These are phyloP conservation scores for Ophiostoma quercus DNA, from an alignment of 2,329 filamentous ascomycete genomes.

Conservation along the genomic window DNA sequence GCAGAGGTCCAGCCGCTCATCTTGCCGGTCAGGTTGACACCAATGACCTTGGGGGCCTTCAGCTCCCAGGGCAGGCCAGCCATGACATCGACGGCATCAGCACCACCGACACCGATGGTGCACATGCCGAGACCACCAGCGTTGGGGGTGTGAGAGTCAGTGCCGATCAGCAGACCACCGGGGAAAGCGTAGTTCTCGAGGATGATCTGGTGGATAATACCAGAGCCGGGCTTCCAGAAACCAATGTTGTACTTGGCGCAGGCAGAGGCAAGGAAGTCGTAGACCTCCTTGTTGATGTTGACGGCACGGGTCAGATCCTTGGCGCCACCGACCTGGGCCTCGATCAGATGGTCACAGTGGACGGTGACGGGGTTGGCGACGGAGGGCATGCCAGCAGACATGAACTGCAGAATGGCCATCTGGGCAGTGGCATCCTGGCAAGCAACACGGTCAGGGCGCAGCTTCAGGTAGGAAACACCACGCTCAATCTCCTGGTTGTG, in stretches of 20 bases:
- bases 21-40: conserved; percentile 87
- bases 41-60: conserved; percentile 95
- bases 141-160: conserved; percentile 93
- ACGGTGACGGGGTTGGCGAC: conserved; percentile 94
- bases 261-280: conserved; percentile 88
- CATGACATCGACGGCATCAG: conserved; percentile 98
- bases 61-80: conserved; percentile 95
- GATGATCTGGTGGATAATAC: conserved; percentile 98
- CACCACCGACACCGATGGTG: conserved; percentile 91
- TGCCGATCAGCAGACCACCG: conserved; percentile 94
- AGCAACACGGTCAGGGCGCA: conserved; percentile 94
- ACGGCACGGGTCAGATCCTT: conserved; percentile 91
- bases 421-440: conserved; percentile 99
- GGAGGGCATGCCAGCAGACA: conserved; percentile 94
- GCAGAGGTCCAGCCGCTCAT: conserved; percentile 87
- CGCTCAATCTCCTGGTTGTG: conserved; percentile 95
- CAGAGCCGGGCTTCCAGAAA: conserved; percentile 98
- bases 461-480: conserved; percentile 90
- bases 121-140: conserved; percentile 92
- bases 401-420: conserved; percentile 99
- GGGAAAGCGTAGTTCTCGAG: conserved; percentile 99
- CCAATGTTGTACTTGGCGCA: conserved; percentile 99
- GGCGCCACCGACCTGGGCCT: conserved; percentile 85
- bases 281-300: conserved; percentile 97
- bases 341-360: conserved; percentile 98